phyloP scores from a whole-genome alignment of 805 yeast genomes.

The Candida lessepsii region DNA sequence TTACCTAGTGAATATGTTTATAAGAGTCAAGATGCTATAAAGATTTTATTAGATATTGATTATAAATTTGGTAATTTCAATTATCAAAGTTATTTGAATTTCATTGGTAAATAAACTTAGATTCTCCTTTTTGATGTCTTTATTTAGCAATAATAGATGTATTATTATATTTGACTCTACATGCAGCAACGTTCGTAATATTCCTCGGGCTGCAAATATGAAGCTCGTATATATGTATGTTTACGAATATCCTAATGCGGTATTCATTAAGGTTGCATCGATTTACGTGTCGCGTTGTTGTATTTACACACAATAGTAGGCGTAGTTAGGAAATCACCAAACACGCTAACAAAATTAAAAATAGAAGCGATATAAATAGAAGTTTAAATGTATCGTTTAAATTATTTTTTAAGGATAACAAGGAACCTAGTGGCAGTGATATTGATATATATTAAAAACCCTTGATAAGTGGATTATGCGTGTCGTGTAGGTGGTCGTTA shows the following conservation, averaged over 20 bases:
- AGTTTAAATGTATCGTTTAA: not conserved
- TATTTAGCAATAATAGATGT: constrained; percentile 2
- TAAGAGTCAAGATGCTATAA: constrained; percentile 60
- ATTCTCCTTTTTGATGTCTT: too few species aligned
- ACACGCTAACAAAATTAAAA: too few species aligned
- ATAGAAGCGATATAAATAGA: not conserved
- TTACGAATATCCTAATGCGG: not conserved
- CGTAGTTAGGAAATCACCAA: constrained; percentile 1
- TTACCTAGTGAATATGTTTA: constrained; percentile 48
- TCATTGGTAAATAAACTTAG: constrained; percentile 17
- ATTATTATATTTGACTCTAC: too few species aligned
- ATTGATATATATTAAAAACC: constrained; percentile 2
- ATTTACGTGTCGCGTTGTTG: constrained; percentile 1
- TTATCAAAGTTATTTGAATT: constrained; percentile 44
- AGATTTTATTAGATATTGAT: constrained; percentile 61
- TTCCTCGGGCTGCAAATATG: too few species aligned
- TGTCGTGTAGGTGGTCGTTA: constrained; percentile 1
- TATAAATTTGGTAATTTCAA: constrained; percentile 59
- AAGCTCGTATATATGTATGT: not conserved
- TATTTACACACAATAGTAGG: constrained; percentile 1
- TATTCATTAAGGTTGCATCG: too few species aligned
- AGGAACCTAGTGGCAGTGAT: constrained; percentile 1
- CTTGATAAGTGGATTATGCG: constrained; percentile 4
- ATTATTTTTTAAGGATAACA: not conserved
- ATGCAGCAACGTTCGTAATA: too few species aligned